Base-by-base conservation (phyloP, 352 stramenopile genomes). In the Pythium myriotylum region DNA sequence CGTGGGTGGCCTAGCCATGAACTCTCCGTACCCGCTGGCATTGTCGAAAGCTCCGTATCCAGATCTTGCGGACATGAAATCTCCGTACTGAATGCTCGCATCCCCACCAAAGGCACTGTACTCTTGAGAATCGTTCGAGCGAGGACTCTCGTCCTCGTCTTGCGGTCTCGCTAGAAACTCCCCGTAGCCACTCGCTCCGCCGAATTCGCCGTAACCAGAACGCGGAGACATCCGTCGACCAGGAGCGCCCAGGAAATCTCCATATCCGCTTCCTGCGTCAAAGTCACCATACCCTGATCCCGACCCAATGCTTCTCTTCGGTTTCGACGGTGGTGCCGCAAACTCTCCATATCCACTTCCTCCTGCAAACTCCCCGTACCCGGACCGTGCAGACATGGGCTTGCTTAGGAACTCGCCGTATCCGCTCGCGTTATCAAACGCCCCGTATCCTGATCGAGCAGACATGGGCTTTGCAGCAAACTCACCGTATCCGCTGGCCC, bases 1-100 rank as follows among this genome's bases (percentile, higher is more conserved):
- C 5, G 29, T 35, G 29, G 29, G 24, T 20, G 56, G 57, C 14
- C 23, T 40, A 20, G 40, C 22, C 26, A 40, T 33, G n/a, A 70
- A 70, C 16, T 55, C 53, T 0, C 54, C 53, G 48, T 64, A 68
- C 0, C 54, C 62, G 19, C 62, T 71, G 1, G 62, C 67, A 2
- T 64, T 63, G 0, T 80, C 74, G 45, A 81, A 83, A 1, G 39
- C 66, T 12, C 72, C 67, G 23, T 82, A 74, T 22, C 67, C 72
- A 65, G 74, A 54, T 4, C 39, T 20, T 17, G 42, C 40, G 1
- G 60, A 50, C 22, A 59, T 60, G 26, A 63, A 59, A 3, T 62
- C 45, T 29, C 57, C 64, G 42, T 71, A 67, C 45, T 61, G 20
- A 8, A 40, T 29, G 29, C 46, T 53, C 19, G 29, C 51, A 19